Evolutionary conservation across 805 yeast genomes (phyloP).

Genomic region (Saccharomycopsis javanensis): DNA sequence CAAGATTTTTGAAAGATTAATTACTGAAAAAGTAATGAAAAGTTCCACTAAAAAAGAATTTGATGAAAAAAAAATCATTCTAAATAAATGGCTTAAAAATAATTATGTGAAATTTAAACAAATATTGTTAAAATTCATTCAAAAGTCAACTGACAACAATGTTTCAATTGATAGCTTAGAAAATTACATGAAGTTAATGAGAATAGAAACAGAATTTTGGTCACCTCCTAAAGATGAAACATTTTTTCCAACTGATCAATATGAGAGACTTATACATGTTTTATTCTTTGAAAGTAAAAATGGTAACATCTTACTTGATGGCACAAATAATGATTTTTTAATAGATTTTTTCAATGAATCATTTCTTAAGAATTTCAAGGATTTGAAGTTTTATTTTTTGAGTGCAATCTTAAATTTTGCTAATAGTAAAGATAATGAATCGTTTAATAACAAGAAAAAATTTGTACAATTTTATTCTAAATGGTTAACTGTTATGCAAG

Average conservation of each 20-base stretch:
- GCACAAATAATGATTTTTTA: constrained; percentile 38
- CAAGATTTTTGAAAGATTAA: constrained; percentile 40
- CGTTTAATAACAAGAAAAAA: constrained; percentile 16
- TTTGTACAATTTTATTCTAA: constrained; percentile 25
- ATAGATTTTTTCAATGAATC: constrained; percentile 46
- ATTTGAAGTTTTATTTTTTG: constrained; percentile 66
- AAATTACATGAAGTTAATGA: constrained; percentile 43
- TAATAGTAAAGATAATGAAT: constrained; percentile 22
- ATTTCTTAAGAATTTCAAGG: constrained; percentile 55
- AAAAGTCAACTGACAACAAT: constrained; percentile 32
- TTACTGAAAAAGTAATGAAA: constrained; percentile 34
- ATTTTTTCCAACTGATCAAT: constrained; percentile 52
- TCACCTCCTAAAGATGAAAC: constrained; percentile 41
- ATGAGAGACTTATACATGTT: constrained; percentile 33
- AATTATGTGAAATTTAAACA: constrained; percentile 47
- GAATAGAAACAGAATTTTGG: constrained; percentile 44
- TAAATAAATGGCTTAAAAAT: constrained; percentile 55
- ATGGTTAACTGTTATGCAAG: constrained; percentile 31
- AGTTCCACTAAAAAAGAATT: constrained; percentile 24
- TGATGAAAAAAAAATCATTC: constrained; percentile 37
- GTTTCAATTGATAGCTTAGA: constrained; percentile 46
- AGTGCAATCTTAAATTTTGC: constrained; percentile 25
- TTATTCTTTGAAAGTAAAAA: constrained; percentile 29
- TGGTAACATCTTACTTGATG: constrained; percentile 36
- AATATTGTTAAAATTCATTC: constrained; percentile 34